These are phyloP conservation scores for Cucurbita argyrosperma DNA, from an alignment of 306 rosid species.

Conservation along the genomic window DNA sequence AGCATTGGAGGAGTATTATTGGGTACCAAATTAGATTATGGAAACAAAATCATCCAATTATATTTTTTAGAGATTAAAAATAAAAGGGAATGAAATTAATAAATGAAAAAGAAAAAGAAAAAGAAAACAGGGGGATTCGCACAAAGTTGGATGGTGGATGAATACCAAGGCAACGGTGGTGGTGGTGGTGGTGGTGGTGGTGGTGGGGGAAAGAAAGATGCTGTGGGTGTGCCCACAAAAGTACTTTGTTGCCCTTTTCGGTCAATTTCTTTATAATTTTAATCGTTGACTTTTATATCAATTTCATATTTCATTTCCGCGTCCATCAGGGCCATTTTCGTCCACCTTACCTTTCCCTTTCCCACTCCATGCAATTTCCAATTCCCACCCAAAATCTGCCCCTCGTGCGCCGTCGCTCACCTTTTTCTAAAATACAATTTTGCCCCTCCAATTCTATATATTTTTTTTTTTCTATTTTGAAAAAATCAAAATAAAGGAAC, in stretches of 20 bases:
- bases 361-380: not conserved
- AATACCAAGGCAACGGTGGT: not conserved
- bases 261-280: slow-evolving; percentile 3
- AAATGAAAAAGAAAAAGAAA: not conserved
- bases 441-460: too few relatives aligned
- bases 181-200: not conserved
- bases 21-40: too few relatives aligned
- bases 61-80: too few relatives aligned
- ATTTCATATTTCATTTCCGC: not conserved
- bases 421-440: not conserved
- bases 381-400: not conserved
- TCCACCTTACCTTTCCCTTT: not conserved
- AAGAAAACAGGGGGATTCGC: not conserved
- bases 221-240: not conserved
- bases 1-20: too few relatives aligned
- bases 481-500: too few relatives aligned
- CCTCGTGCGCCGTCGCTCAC: not conserved
- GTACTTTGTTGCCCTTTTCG: not conserved
- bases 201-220: too few relatives aligned
- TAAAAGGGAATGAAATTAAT: too few relatives aligned
- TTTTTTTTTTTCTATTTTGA: too few relatives aligned
- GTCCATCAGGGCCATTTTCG: not conserved
- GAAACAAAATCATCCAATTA: too few relatives aligned
- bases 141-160: not conserved
- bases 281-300: not conserved